A percentile compares a stretch with the other conserved stretches of the same genome.
Conservation (phyloP, 2,329 filamentous ascomycete species). For the Drechslerella coelobrocha region DNA sequence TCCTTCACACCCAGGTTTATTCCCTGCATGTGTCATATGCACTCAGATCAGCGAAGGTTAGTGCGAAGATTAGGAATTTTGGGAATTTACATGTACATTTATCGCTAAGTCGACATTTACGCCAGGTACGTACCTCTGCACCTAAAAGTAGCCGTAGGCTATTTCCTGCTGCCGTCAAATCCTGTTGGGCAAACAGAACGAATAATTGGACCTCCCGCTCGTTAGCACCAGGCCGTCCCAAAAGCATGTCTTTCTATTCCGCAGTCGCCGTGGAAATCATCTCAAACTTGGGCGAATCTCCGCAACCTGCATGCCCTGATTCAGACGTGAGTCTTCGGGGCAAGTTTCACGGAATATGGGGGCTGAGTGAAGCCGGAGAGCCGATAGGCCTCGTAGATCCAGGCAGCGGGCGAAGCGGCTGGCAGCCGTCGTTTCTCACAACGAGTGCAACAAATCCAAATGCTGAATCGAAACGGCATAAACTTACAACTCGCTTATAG, state of each 20-base stretch:
- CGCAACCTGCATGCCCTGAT: background rate
- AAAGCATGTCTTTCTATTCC: background rate
- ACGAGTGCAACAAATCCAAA: slow-evolving; percentile 10
- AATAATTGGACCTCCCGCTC: background rate
- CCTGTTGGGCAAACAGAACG: background rate
- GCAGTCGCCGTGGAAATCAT: background rate
- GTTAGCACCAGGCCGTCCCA: background rate
- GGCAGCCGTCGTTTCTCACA: no score
- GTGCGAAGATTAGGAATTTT: background rate
- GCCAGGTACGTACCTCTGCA: slow-evolving; percentile 1
- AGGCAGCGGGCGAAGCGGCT: background rate
- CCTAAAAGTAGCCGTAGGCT: slow-evolving; percentile 8
- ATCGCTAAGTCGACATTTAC: background rate
- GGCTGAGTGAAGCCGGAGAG: slow-evolving; percentile 1
- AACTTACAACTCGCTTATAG: slow-evolving; percentile 29
- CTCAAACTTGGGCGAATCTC: background rate
- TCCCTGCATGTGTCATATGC: slow-evolving; percentile 45
- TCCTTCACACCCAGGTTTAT: slow-evolving; percentile 19
- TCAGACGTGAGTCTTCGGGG: background rate
- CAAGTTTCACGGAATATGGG: background rate
- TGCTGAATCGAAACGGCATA: slow-evolving; percentile 38
- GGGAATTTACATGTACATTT: background rate
- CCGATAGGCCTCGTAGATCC: background rate
- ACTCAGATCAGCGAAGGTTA: slow-evolving; percentile 12
- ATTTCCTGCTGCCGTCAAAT: background rate